Conservation (phyloP, 1,284 basidiomycete species). For the Stygiomarasmius scandens region DNA sequence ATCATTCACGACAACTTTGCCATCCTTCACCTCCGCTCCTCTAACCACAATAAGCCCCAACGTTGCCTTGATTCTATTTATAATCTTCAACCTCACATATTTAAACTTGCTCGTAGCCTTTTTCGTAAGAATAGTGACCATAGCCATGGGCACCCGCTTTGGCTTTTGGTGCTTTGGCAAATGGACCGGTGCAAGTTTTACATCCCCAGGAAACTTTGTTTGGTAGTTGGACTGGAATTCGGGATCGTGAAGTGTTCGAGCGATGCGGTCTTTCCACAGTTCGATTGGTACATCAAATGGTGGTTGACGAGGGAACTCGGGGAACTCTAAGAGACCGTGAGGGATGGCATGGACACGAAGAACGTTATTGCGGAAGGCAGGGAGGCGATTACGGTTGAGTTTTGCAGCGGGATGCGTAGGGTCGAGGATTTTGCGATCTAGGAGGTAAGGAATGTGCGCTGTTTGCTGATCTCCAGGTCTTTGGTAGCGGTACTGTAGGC, state of each 20-base stretch:
- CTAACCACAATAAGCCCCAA: slow-evolving; percentile 8
- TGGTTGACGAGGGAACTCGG: slow-evolving; percentile 3
- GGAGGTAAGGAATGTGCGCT: not conserved
- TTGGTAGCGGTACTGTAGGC: slow-evolving; percentile 9
- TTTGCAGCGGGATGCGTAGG: slow-evolving; percentile 13
- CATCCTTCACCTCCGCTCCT: slow-evolving; percentile 12
- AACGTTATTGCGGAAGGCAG: not conserved
- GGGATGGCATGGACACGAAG: slow-evolving; percentile 7
- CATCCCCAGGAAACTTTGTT: not conserved
- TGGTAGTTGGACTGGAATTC: not conserved
- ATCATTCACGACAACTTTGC: slow-evolving; percentile 12
- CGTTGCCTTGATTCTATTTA: slow-evolving; percentile 12
- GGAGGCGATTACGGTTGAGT: not conserved
- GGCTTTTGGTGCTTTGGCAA: slow-evolving; percentile 10
- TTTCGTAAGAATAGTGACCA: slow-evolving; percentile 7
- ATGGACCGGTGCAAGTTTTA: not conserved
- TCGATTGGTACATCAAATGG: slow-evolving; percentile 8
- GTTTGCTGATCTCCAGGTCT: slow-evolving; percentile 7
- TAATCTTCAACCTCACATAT: slow-evolving; percentile 14
- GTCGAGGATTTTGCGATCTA: slow-evolving; percentile 4
- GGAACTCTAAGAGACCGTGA: slow-evolving; percentile 10
- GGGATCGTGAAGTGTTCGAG: slow-evolving; percentile 3
- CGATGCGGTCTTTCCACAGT: slow-evolving; percentile 14
- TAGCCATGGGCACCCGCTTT: slow-evolving; percentile 11
- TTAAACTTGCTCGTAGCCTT: slow-evolving; percentile 17